Evolutionary conservation across 495 filamentous ascomycete species (phyloP), one percentile per base, ranked within the genome.

Genomic region (Annulohypoxylon moriforme): DNA sequence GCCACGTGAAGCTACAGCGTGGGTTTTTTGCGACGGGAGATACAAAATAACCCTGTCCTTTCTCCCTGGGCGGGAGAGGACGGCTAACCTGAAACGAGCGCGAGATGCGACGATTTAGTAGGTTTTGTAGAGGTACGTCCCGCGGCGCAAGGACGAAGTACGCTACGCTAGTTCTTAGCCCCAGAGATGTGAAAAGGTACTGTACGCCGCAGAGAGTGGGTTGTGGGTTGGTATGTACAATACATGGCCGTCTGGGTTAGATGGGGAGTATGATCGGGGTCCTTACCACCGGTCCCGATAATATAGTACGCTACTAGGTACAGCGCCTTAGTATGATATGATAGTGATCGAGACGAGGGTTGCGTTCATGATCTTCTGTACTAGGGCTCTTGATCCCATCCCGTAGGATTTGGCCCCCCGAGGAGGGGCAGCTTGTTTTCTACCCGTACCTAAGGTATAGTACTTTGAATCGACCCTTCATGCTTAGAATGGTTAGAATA

Each of bases 361-460:
- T 2, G 44, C n/a, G n/a, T 22, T 47, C 44, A 47, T 47, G 44
- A 47, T 47, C 44, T 20, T 16, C 44, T 42, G 38, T 3, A 14
- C 38, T 42, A 6, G 40, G 40, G 40, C 40, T 44, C 16, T 44
- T 18, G 40, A 44, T 44, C 40, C 46, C 46, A 44, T 44, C 40
- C 46, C 46, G 46, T 25, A 50, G 46, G 46, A 50, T 50, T 50
- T 50, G 46, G 46, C 46, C 46, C 22, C 46, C 46, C 22, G 22
- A 7, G 9, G 20, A 10, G 13, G 46, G 20, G 46, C 46, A 13
- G 20, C 46, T 6, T 4, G 4, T n/a, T 50, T 8, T 20, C 40
- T 44, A 44, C 20, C 36, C 36, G 13, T 14, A 4, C 11, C 36
- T 40, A 40, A 40, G 36, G 40, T 44, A 44, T 13, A 18, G 16